Conservation (phyloP, 2,329 filamentous ascomycete species). For the Chaetomium strumarium region DNA sequence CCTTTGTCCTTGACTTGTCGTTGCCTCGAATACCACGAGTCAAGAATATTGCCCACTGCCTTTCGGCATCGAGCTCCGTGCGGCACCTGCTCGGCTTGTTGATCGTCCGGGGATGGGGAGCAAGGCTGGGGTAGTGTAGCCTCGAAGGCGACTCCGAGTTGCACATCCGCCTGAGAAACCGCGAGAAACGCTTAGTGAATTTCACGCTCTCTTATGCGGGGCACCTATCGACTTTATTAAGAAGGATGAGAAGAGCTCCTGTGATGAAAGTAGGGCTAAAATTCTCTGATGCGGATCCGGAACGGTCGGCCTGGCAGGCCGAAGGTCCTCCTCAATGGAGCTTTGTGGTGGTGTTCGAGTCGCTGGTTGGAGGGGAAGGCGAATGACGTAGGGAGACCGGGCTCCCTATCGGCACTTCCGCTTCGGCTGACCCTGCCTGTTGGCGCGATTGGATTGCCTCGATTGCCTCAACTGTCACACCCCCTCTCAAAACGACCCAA, state of each 20-base stretch:
- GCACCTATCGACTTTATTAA: neutral
- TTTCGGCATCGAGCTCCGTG: constrained; percentile 2
- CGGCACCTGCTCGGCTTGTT: neutral
- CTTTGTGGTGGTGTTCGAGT: neutral
- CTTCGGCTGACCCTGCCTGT: constrained; percentile 10
- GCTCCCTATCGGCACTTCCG: constrained; percentile 18
- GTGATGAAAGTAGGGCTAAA: neutral
- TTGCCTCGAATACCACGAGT: constrained; percentile 12
- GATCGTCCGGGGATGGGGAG: constrained; percentile 3
- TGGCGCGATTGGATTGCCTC: neutral
- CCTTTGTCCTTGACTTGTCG: neutral
- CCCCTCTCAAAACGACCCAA: neutral
- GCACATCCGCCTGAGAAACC: neutral
- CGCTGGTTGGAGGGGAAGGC: neutral
- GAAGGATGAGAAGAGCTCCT: neutral
- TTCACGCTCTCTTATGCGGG: neutral
- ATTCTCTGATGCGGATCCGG: constrained; percentile 11
- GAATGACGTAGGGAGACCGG: constrained; percentile 16
- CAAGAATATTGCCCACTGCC: constrained; percentile 18
- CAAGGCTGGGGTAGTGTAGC: constrained; percentile 1
- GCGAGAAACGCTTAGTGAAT: neutral
- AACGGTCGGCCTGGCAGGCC: constrained; percentile 8
- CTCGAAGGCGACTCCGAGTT: neutral
- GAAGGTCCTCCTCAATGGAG: neutral
- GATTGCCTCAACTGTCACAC: neutral